phyloP scores from a whole-genome alignment of 805 yeast species.

The Candida sonorensis region DNA sequence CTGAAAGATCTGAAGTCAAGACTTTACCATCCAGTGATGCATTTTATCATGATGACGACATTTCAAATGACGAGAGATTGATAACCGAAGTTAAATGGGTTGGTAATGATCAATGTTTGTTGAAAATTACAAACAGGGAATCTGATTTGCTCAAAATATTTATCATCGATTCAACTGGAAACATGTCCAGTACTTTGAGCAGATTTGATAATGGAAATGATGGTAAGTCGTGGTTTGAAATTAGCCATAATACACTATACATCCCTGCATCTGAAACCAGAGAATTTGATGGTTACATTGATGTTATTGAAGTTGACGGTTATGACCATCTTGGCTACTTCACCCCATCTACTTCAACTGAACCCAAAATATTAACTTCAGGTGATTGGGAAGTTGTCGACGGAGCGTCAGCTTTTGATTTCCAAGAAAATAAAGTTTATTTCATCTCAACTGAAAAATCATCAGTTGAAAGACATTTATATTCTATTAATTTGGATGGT shows the following conservation, averaged over 20 bases:
- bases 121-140: constrained; percentile 57
- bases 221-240: constrained; percentile 72
- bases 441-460: constrained; percentile 72
- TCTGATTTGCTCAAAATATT: constrained; percentile 58
- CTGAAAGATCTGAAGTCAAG: constrained; percentile 18
- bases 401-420: constrained; percentile 61
- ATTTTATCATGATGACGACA: constrained; percentile 36
- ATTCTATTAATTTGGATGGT: constrained; percentile 53
- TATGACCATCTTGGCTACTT: constrained; percentile 79
- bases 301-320: constrained; percentile 57
- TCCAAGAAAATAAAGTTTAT: constrained; percentile 44
- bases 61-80: constrained; percentile 36
- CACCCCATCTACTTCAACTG: constrained; percentile 54
- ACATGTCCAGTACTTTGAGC: constrained; percentile 30
- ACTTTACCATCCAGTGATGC: constrained; percentile 25
- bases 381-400: constrained; percentile 92
- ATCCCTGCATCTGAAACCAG: constrained; percentile 50
- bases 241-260: constrained; percentile 53
- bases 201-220: constrained; percentile 39
- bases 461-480: constrained; percentile 79
- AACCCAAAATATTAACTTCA: constrained; percentile 52
- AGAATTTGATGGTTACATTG: constrained; percentile 67
- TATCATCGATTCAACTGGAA: constrained; percentile 37
- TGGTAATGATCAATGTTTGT: constrained; percentile 44
- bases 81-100: constrained; percentile 72